Conservation (phyloP, 2,329 filamentous ascomycete species). For the Metarhizium humberi region DNA sequence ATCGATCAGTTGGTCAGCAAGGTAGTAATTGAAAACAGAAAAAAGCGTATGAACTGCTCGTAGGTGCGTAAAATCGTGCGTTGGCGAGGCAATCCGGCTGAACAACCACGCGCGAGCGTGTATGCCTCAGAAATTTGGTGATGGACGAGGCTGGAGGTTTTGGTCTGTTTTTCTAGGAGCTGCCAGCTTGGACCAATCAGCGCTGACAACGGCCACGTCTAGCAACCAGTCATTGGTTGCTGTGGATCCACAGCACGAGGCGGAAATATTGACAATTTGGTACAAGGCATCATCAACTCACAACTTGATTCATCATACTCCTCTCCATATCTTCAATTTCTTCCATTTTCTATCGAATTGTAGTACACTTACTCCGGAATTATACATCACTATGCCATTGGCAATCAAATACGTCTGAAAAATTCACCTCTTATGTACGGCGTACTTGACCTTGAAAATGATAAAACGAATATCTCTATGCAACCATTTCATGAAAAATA, state of each 20-base stretch:
- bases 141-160: slow-evolving; percentile 16
- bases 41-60: not conserved
- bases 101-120: slow-evolving; percentile 4
- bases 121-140: slow-evolving; percentile 21
- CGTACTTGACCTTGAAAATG: not conserved
- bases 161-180: slow-evolving; percentile 1
- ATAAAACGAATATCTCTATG: not conserved
- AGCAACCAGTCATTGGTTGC: not conserved
- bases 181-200: slow-evolving; percentile 26
- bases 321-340: not conserved
- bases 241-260: not conserved
- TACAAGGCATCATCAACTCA: not conserved
- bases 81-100: not conserved
- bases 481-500: not conserved
- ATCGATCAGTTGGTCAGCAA: not conserved
- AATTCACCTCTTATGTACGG: not conserved
- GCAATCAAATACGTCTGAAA: no score
- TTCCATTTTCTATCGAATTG: no score
- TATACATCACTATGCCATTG: no score
- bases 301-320: not conserved
- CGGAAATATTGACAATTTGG: no score
- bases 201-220: not conserved
- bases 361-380: no score
- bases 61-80: not conserved
- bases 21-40: not conserved